A percentile compares a stretch with the other conserved stretches of the same genome.
Evolutionary conservation across 805 yeast species (phyloP).

Genomic region (Starmera dryadoides): DNA sequence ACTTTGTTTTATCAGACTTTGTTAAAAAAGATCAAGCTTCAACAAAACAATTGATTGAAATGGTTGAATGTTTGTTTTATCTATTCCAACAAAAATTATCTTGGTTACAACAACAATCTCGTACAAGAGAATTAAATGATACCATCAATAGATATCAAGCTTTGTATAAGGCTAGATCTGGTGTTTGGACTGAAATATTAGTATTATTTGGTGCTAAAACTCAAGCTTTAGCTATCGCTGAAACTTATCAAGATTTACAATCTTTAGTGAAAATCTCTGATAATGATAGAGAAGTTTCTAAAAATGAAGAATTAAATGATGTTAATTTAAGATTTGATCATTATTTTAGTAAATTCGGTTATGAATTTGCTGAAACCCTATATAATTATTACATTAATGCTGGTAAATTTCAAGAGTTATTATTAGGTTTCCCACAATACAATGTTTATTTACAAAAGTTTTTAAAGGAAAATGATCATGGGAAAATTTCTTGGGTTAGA

Average conservation of each 20-base stretch:
- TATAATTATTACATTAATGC: slow-evolving; percentile 50
- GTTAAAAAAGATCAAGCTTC: slow-evolving; percentile 7
- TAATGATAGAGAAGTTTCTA: slow-evolving; percentile 28
- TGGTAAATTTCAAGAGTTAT: slow-evolving; percentile 44
- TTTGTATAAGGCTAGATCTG: slow-evolving; percentile 23
- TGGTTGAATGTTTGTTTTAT: slow-evolving; percentile 37
- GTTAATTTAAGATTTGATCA: slow-evolving; percentile 28
- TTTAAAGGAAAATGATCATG: slow-evolving; percentile 39
- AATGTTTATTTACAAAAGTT: slow-evolving; percentile 42
- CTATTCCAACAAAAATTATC: slow-evolving; percentile 24
- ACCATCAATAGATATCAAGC: slow-evolving; percentile 10
- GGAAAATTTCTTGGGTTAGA: slow-evolving; percentile 66
- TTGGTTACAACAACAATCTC: slow-evolving; percentile 22
- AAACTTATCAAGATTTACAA: slow-evolving; percentile 55
- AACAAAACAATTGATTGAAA: slow-evolving; percentile 21
- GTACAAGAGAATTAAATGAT: slow-evolving; percentile 15
- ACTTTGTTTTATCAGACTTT: slow-evolving; percentile 9
- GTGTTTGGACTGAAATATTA: slow-evolving; percentile 54
- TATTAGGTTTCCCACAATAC: slow-evolving; percentile 51
- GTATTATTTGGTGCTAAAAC: slow-evolving; percentile 40
- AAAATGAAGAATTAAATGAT: slow-evolving; percentile 11
- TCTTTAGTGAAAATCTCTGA: slow-evolving; percentile 51
- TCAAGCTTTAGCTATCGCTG: slow-evolving; percentile 57
- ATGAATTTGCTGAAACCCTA: slow-evolving; percentile 58
- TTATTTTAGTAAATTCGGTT: slow-evolving; percentile 57